Evolutionary conservation across 305 asterid species (phyloP).

Genomic region (Ajuga reptans): DNA sequence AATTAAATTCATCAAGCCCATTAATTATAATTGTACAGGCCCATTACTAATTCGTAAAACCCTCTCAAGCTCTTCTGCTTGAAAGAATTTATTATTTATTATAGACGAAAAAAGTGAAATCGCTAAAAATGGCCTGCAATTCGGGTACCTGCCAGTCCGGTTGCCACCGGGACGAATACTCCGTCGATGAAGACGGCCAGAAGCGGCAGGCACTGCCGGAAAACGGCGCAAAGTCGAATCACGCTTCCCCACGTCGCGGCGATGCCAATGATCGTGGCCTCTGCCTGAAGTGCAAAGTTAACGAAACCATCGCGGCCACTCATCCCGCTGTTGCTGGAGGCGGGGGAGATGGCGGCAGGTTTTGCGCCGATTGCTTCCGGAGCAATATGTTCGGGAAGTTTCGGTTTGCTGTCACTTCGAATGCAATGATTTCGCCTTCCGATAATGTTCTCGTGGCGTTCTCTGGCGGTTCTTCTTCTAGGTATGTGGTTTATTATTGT

Average conservation of each 20-base stretch:
- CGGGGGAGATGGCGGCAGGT: constrained; percentile 38
- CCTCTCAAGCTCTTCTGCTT: neutral
- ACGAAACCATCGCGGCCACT: constrained; percentile 38
- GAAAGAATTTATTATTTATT: neutral
- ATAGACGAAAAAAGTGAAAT: neutral
- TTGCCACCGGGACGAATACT: constrained; percentile 39
- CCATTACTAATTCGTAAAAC: constrained; percentile 14
- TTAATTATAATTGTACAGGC: neutral
- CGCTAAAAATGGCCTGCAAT: constrained; percentile 37
- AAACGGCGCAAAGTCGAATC: constrained; percentile 13
- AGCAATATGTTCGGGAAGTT: constrained; percentile 72
- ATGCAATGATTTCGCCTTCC: constrained; percentile 75
- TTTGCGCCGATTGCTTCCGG: constrained; percentile 72
- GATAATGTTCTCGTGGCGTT: constrained; percentile 80
- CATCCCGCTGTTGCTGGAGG: constrained; percentile 24
- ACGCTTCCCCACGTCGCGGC: constrained; percentile 21
- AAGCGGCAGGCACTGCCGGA: constrained; percentile 1
- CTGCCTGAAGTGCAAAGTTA: constrained; percentile 52
- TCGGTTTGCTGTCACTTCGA: constrained; percentile 65
- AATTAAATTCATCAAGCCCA: neutral
- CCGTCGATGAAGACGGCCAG: constrained; percentile 25
- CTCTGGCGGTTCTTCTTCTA: constrained; percentile 82
- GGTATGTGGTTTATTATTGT: constrained; percentile 30
- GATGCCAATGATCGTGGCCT: constrained; percentile 13
- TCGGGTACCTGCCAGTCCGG: constrained; percentile 68